Percentiles rank a stretch among this genome's conserved stretches.
These are phyloP conservation scores for Tylopilus intermedius DNA, from an alignment of 768 basidiomycete species.

Conservation along the genomic window DNA sequence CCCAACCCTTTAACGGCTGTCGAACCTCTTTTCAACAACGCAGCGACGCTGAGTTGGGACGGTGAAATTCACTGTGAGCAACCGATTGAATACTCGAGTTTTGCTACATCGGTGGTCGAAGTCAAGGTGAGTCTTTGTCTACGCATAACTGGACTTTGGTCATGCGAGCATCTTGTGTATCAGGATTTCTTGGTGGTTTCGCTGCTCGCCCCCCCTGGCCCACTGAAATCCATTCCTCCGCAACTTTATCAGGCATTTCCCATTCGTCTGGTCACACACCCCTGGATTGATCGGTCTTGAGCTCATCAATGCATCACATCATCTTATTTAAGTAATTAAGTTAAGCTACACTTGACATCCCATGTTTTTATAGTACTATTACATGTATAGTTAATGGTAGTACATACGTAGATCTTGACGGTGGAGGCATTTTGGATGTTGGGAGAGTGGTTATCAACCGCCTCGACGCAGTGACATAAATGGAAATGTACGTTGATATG, in stretches of 20 bases:
- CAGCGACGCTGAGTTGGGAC: constrained; percentile 54
- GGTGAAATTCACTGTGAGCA: constrained; percentile 45
- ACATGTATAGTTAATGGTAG: constrained; percentile 5
- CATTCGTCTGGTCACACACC: constrained; percentile 59
- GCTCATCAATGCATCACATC: not conserved
- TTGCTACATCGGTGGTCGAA: constrained; percentile 42
- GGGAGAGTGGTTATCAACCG: too few relatives aligned
- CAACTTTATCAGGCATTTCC: constrained; percentile 48
- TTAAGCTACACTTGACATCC: constrained; percentile 8
- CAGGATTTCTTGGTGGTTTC: constrained; percentile 60
- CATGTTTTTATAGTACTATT: not conserved
- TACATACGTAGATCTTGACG: not conserved
- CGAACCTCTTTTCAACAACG: constrained; percentile 21
- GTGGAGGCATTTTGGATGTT: not conserved
- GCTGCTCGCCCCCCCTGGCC: constrained; percentile 37
- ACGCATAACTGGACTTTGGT: not conserved
- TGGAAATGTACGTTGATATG: not conserved
- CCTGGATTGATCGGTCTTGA: constrained; percentile 37
- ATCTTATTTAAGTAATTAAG: constrained; percentile 18
- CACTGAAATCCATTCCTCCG: constrained; percentile 30
- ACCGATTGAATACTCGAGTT: constrained; percentile 43
- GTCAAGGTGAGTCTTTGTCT: constrained; percentile 41
- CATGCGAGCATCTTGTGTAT: constrained; percentile 1
- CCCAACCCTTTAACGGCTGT: constrained; percentile 37
- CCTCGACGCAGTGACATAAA: too few relatives aligned